Evolutionary conservation across 805 yeast species (phyloP), one percentile per base, ranked within the genome.

Genomic region (Nakazawaea peltata): DNA sequence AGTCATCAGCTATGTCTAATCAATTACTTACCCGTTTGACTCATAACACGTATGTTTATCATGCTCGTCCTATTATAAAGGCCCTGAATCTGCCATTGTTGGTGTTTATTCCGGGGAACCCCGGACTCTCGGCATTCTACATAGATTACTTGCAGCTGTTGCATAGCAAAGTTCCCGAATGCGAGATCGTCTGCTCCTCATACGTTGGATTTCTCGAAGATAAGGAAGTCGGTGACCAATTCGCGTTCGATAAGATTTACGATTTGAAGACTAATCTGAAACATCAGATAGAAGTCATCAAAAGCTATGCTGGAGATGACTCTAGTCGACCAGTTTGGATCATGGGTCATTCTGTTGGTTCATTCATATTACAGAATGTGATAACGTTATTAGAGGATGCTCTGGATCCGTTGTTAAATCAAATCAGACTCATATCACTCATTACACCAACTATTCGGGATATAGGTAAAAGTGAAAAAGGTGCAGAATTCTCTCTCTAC

Each of bases 61-160:
- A 50, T 30, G 14, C 32, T 16, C 22, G 47, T 41, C 18, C 34
- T 26, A 16, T 43, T 51, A 30, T 16, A 4, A n/a, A 17, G 5
- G 13, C 38, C 13, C 21, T 10, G 19, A 19, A 22, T 24, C 37
- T 15, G 26, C 69, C 64, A 9, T 44, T 81, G 21, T 51, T 81
- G 30, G 65, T 75, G 4, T 65, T 81, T 43, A 63, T 82, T 5
- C 90, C 92, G 0, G 92, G 92, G 0, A 82, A 82, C 44, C 92
- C 92, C 0, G 92, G 90, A 0, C 54, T 82, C 19, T 64, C 76
- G 28, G 77, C 75, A 41, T 82, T 70, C 54, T 82, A 82, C 51
- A 61, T 61, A 14, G 70, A 71, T 3, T 79, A 75, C 46, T 50
- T 81, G 19, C 53, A 57, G 10, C 45, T 53, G 17, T 43, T 77